phyloP scores from a whole-genome alignment of 495 filamentous ascomycete species.

The Clavariopsis aquatica region DNA sequence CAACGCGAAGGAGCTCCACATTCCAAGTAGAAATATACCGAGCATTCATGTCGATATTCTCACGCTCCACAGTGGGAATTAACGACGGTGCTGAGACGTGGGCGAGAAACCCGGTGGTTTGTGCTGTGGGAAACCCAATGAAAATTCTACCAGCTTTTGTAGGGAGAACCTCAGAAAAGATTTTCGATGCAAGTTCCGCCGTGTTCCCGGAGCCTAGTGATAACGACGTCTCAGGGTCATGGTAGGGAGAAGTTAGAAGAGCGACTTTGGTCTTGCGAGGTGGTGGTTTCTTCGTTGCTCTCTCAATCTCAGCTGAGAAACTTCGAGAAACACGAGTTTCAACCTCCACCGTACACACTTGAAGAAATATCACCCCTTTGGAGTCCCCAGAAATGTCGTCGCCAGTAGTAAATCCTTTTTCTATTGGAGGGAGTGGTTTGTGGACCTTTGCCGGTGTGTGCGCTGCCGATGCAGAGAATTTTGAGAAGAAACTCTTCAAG shows the following conservation, averaged over 20 bases:
- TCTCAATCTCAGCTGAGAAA: slow-evolving; percentile 84
- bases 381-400: slow-evolving; percentile 68
- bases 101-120: slow-evolving; percentile 90
- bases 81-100: slow-evolving; percentile 98
- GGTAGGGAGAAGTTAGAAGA: slow-evolving; percentile 86
- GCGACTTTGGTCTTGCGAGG: slow-evolving; percentile 82
- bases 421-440: slow-evolving; percentile 53
- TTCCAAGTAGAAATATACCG: slow-evolving; percentile 95
- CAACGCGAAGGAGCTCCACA: slow-evolving; percentile 85
- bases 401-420: slow-evolving; percentile 53
- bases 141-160: slow-evolving; percentile 86
- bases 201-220: slow-evolving; percentile 53
- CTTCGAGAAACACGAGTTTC: slow-evolving; percentile 63
- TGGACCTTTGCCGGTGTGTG: slow-evolving; percentile 49
- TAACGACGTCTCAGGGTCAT: slow-evolving; percentile 64
- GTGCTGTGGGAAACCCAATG: slow-evolving; percentile 95
- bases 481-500: slow-evolving; percentile 76
- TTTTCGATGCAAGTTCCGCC: slow-evolving; percentile 62
- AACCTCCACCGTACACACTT: slow-evolving; percentile 82
- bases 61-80: slow-evolving; percentile 97
- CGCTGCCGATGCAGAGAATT: slow-evolving; percentile 35
- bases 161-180: slow-evolving; percentile 89
- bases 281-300: slow-evolving; percentile 95
- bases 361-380: slow-evolving; percentile 78
- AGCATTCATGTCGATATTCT: slow-evolving; percentile 95